A percentile compares a stretch with the other conserved stretches of the same genome.
phyloP scores from a whole-genome alignment of 164 flowering plant genomes.

The Stephania cephalantha region DNA sequence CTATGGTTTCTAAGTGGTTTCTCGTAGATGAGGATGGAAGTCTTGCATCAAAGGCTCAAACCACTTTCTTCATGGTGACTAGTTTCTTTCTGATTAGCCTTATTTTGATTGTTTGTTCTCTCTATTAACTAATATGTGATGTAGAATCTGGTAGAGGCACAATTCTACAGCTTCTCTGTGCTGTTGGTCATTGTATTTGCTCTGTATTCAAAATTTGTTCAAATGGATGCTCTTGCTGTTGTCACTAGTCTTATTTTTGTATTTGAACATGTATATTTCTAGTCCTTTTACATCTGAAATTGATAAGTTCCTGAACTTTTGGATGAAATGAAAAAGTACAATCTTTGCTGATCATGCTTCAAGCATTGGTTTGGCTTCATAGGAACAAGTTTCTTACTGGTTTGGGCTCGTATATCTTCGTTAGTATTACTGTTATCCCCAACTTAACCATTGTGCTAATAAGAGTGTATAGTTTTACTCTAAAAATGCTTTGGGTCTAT shows the following conservation, averaged over 20 bases:
- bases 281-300: neutral
- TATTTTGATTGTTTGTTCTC: neutral
- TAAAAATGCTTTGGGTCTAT: too few species aligned
- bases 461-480: too few species aligned
- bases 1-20: conserved; percentile 1
- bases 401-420: neutral
- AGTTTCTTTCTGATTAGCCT: neutral
- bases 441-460: too few species aligned
- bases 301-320: neutral
- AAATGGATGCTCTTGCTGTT: neutral
- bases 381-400: neutral
- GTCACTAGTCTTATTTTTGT: neutral
- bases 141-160: neutral
- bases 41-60: neutral
- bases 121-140: neutral
- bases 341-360: neutral
- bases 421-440: neutral
- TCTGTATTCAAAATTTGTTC: too few species aligned
- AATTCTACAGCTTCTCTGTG: neutral
- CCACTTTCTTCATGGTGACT: neutral
- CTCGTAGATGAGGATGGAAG: conserved; percentile 4
- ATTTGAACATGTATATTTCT: neutral
- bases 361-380: neutral
- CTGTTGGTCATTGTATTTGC: neutral
- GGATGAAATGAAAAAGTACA: neutral